A percentile compares a stretch with the other conserved stretches of the same genome.
Conservation (phyloP, 2,329 filamentous ascomycete species). For the Pseudopyrenochaeta lycopersici region DNA sequence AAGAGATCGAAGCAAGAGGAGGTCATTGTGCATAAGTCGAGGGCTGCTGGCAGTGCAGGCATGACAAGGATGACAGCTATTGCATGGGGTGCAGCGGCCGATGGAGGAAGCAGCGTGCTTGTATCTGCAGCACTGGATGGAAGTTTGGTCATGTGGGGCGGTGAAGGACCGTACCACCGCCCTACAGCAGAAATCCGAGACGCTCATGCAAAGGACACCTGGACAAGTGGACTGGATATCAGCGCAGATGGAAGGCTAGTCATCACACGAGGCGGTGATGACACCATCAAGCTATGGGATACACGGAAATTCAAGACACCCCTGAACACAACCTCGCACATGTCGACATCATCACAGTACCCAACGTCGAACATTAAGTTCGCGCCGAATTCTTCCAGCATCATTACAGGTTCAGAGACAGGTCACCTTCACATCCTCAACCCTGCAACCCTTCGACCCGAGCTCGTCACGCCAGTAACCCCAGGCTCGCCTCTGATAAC, state of each 20-base stretch:
- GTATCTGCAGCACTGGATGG: constrained; percentile 88
- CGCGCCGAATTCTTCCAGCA: constrained; percentile 81
- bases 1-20: constrained; percentile 89
- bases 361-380: constrained; percentile 89
- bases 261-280: constrained; percentile 88
- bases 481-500: constrained; percentile 82
- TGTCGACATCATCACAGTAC: constrained; percentile 84
- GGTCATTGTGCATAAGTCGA: constrained; percentile 95
- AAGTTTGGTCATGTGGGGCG: constrained; percentile 89
- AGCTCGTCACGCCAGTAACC: constrained; percentile 89
- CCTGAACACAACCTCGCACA: constrained; percentile 79
- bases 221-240: constrained; percentile 92
- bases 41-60: constrained; percentile 84
- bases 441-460: constrained; percentile 84
- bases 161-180: constrained; percentile 83
- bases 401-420: constrained; percentile 86
- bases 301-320: constrained; percentile 93
- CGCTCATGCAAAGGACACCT: constrained; percentile 83
- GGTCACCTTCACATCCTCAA: constrained; percentile 94
- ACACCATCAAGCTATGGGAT: constrained; percentile 96
- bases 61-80: constrained; percentile 94
- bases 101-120: constrained; percentile 81
- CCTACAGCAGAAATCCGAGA: constrained; percentile 84
- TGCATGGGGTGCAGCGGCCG: constrained; percentile 79
- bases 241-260: constrained; percentile 90